Evolutionary conservation across 306 rosid species (phyloP), one percentile per base, ranked within the genome.

Genomic region (Benincasa hispida): DNA sequence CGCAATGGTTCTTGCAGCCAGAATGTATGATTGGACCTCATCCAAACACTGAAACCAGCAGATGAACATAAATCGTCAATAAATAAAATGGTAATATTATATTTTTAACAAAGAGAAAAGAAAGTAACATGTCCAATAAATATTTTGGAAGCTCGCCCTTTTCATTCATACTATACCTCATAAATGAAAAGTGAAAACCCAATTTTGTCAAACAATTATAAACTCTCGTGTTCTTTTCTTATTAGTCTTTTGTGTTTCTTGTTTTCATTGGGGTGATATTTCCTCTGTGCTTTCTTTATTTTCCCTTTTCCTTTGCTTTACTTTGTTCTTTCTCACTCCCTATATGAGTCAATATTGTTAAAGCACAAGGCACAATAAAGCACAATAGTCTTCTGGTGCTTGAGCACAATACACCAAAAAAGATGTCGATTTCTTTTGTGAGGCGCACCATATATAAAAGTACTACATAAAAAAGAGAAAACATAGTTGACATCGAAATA

Each of bases 11-110:
- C 94, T 87, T 80, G 88, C 91, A 2, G 86, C 96, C 39, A 93
- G 84, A 78, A 93, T 87, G 82, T 93, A 93, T 0, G 94, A 90
- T 76, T 93, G 98, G 77, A 93, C 90, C 82, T 93, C 98, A 34
- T 93, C 97, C 42, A 93, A 82, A 78, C 82, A 79, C 96, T 93
- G 88, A 75, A 84, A 80, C 75, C 82, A 77, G 78, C 57, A 81
- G 57, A 22, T 79, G 77, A 54, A 83, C 61, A 27, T 80, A 80
- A 27, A 15, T 42, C 68, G 74, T 68, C 12, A 63, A 55, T 74
- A 74, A 72, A 25, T 34, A 59, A 65, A 37, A 53, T 48, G 60
- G 74, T 10, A 11, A 41, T 27, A 18, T 34, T 63, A 18, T 35
- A 15, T 30, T 30, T 61, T 61, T 30, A 61, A 30, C 68, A 7